These are phyloP conservation scores for Aspergillus transmontanensis DNA, from an alignment of 2,329 filamentous ascomycete species.

Conservation along the genomic window DNA sequence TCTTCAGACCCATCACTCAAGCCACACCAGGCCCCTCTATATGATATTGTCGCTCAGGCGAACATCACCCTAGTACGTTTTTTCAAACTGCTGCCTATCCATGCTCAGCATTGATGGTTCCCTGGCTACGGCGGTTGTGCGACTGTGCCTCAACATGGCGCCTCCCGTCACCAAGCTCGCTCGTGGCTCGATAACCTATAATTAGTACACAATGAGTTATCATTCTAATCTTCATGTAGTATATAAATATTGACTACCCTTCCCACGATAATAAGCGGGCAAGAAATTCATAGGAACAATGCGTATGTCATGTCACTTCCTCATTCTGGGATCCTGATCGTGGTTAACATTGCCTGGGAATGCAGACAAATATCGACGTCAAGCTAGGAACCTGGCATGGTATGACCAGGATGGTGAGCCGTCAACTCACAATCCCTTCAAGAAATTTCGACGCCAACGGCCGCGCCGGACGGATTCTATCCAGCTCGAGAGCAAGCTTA, in stretches of 20 bases:
- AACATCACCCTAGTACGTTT: constrained; percentile 4
- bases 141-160: background rate
- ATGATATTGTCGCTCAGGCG: background rate
- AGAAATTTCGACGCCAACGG: constrained; percentile 37
- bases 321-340: background rate
- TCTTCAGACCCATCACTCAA: constrained; percentile 9
- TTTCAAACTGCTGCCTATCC: constrained; percentile 1
- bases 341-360: constrained; percentile 5
- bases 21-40: constrained; percentile 7
- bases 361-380: constrained; percentile 43
- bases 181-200: background rate
- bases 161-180: background rate
- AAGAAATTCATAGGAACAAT: background rate
- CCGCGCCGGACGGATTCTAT: constrained; percentile 31
- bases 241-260: background rate
- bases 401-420: constrained; percentile 43
- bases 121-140: background rate
- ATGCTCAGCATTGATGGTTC: background rate
- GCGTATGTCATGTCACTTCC: constrained; percentile 4
- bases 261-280: background rate
- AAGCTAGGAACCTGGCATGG: constrained; percentile 44
- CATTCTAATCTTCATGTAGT: background rate
- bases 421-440: constrained; percentile 44
- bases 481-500: constrained; percentile 34
- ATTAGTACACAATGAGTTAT: background rate